phyloP scores from a whole-genome alignment of 164 flowering plant genomes.

The Paratinospora sagittata region DNA sequence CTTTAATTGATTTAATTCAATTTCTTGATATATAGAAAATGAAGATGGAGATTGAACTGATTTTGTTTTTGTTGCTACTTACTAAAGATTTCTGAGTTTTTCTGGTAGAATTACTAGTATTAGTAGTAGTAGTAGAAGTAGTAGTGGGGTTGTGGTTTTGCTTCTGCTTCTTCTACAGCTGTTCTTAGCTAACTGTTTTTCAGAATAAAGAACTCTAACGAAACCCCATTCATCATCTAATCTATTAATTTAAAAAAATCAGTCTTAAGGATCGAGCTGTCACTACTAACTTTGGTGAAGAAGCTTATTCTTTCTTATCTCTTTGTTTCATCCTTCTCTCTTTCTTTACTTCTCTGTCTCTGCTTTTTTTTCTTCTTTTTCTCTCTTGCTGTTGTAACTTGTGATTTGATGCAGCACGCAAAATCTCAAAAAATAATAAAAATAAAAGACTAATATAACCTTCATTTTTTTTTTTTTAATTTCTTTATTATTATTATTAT shows the following conservation, averaged over 20 bases:
- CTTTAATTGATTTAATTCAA: neutral
- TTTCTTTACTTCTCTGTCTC: constrained; percentile 10
- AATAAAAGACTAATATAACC: constrained; percentile 4
- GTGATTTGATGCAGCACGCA: neutral
- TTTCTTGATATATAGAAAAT: neutral
- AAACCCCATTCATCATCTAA: neutral
- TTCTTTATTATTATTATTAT: neutral
- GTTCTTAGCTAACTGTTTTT: constrained; percentile 16
- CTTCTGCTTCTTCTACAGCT: constrained; percentile 13
- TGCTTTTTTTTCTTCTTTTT: neutral
- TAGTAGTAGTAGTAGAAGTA: neutral
- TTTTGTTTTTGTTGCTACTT: neutral
- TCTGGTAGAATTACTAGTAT: neutral
- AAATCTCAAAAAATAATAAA: too few relatives aligned
- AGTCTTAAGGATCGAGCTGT: constrained; percentile 7
- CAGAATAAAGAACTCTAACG: constrained; percentile 9
- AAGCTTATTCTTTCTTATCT: constrained; percentile 16
- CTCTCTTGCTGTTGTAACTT: neutral
- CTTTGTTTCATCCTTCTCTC: neutral
- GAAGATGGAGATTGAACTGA: neutral
- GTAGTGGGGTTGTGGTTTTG: constrained; percentile 3
- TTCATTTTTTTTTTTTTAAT: neutral
- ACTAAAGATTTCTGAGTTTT: neutral
- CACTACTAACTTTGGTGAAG: constrained; percentile 14
- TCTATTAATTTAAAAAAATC: constrained; percentile 2